Base-by-base conservation (phyloP, 805 yeast species). In the Cyberlindnera veronae region DNA sequence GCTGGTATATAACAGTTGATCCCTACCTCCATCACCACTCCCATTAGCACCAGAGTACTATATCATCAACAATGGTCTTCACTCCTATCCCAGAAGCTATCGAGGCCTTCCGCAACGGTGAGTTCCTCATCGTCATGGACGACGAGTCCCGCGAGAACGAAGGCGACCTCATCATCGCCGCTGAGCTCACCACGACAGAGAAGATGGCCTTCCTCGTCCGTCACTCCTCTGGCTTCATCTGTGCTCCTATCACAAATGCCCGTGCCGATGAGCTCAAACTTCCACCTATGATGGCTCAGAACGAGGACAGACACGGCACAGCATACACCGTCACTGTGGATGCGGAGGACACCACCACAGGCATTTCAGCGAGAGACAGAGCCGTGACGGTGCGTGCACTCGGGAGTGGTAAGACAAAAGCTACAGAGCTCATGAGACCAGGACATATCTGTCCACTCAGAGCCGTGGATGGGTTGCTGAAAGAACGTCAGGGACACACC, bases 121-220 rank as follows among this genome's bases (percentile, higher is more conserved):
- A 88, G 61, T 89, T 91, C 56, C 71, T 93, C 34, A 77, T 93
- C 34, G 99, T 93, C n/a, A 84, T 93, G 85, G 99, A 93, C 62
- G 96, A 93, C 59, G 97, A 88, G 62, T 76, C 76, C 58, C 80
- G 99, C 53, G 99, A 93, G 63, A 93, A 93, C 62, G 99, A 93
- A 67, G 99, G 99, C 38, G 99, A 93, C 60, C 71, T 93, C 57
- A 88, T 93, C 53, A 81, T 86, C 35, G 95, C 98, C n/a, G 99
- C 96, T 28, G 79, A 84, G 50, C 69, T 69, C 39, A 71, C 81
- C 50, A 84, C 95, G 29, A 79, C 84, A 32, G 81, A 81, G 56
- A 79, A 89, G 50, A 88, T 93, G 96, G 99, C 98, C 2, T 93
- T 93, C 55, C 67, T 93, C 47, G 95, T 93, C 33, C 81, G 91